phyloP scores from a whole-genome alignment of 1,284 basidiomycete genomes.

The Lignosus rhinocerotis region DNA sequence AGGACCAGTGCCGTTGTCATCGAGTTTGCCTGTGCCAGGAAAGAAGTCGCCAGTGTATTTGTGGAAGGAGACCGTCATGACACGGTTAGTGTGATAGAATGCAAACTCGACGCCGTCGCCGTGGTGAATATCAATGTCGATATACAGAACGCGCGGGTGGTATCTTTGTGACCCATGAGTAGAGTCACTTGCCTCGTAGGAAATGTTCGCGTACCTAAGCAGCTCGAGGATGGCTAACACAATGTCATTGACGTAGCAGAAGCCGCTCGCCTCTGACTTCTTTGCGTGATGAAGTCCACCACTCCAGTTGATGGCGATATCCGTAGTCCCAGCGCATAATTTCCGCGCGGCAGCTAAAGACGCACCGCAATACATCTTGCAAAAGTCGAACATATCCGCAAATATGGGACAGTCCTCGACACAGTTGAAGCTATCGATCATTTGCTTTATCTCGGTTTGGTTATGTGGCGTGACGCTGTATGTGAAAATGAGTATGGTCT shows the following conservation, averaged over 20 bases:
- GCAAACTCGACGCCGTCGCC: constrained; percentile 97
- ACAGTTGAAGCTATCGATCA: constrained; percentile 85
- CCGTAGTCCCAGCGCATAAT: constrained; percentile 82
- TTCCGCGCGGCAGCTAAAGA: constrained; percentile 90
- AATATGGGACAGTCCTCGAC: constrained; percentile 96
- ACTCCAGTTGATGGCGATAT: constrained; percentile 98
- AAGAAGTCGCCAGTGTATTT: constrained; percentile 99
- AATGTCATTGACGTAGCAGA: constrained; percentile 96
- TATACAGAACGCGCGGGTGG: constrained; percentile 90
- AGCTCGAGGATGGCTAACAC: constrained; percentile 93
- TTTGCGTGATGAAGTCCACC: constrained; percentile 96
- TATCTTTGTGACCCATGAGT: constrained; percentile 49
- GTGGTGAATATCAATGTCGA: constrained; percentile 97
- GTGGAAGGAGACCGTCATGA: constrained; percentile 99
- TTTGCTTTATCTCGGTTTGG: constrained; percentile 69
- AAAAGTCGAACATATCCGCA: constrained; percentile 90
- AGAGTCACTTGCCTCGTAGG: not conserved
- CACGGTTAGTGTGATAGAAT: constrained; percentile 96
- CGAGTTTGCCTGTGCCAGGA: constrained; percentile 91
- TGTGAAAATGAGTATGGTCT: not conserved
- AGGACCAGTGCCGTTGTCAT: constrained; percentile 82
- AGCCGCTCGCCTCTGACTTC: constrained; percentile 93
- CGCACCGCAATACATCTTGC: constrained; percentile 88
- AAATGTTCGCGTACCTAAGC: constrained; percentile 51
- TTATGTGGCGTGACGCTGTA: constrained; percentile 81